These are phyloP conservation scores for Acer yangbiense DNA, from an alignment of 345 rosid genomes.

Conservation along the genomic window DNA sequence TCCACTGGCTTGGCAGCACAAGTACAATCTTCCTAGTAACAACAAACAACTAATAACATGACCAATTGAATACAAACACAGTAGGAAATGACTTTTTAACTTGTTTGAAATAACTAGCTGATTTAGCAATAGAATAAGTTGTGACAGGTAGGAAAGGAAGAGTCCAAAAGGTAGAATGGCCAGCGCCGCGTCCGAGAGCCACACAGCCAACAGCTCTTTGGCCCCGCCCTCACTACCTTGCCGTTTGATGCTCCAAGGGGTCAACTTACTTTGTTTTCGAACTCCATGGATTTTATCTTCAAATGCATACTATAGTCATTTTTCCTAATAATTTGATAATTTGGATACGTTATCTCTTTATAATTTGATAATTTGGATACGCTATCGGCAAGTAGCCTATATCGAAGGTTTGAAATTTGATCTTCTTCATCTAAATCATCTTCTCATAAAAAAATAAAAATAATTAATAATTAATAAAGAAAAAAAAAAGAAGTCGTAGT, in stretches of 20 bases:
- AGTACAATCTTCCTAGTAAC: neutral
- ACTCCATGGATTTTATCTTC: too few species aligned
- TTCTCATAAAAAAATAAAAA: neutral
- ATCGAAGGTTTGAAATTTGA: neutral
- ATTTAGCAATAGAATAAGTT: neutral
- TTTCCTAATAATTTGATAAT: too few species aligned
- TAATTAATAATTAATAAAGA: neutral
- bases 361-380: too few species aligned
- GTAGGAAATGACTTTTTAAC: too few species aligned
- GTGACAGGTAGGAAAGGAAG: neutral
- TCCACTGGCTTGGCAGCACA: too few species aligned
- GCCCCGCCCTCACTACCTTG: neutral
- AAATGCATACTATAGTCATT: too few species aligned
- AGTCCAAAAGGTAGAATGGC: constrained; percentile 9
- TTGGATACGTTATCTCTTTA: too few species aligned
- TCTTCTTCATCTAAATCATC: neutral
- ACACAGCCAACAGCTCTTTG: too few species aligned
- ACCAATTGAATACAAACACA: neutral
- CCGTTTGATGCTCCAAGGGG: constrained; percentile 30
- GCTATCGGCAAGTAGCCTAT: neutral
- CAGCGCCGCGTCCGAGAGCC: constrained; percentile 25
- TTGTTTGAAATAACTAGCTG: too few species aligned
- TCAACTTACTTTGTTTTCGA: constrained; percentile 17
- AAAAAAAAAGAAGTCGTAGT: neutral
- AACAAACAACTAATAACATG: neutral